These are phyloP conservation scores for Bathelium albidoporum DNA, from an alignment of 495 filamentous ascomycete genomes.

Conservation along the genomic window DNA sequence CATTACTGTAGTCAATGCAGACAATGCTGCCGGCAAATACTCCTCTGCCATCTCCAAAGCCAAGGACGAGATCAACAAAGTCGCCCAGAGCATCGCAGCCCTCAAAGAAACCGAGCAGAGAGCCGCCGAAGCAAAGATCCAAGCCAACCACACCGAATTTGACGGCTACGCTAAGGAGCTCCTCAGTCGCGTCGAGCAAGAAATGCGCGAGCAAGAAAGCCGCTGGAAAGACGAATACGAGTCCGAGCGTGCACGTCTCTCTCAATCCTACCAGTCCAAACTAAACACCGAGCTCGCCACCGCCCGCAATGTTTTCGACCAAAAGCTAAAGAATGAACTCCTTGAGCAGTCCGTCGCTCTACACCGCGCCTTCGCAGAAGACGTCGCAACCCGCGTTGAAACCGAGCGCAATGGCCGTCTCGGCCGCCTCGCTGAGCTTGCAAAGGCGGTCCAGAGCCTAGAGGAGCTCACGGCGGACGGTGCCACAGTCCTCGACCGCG, in stretches of 20 bases:
- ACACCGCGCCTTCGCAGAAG: slow-evolving; percentile 67
- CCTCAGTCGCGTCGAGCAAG: slow-evolving; percentile 55
- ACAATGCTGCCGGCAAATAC: slow-evolving; percentile 63
- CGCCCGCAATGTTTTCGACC: slow-evolving; percentile 63
- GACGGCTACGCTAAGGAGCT: slow-evolving; percentile 71
- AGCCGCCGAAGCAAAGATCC: slow-evolving; percentile 67
- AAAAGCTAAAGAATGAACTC: slow-evolving; percentile 71
- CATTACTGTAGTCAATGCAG: slow-evolving; percentile 82
- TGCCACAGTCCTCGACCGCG: slow-evolving; percentile 77
- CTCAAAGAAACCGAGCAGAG: slow-evolving; percentile 56
- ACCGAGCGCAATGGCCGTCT: slow-evolving; percentile 78
- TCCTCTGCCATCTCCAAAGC: slow-evolving; percentile 65
- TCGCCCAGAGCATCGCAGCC: slow-evolving; percentile 60
- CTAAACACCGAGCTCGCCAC: slow-evolving; percentile 64
- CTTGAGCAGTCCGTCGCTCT: slow-evolving; percentile 83
- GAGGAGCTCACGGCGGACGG: slow-evolving; percentile 75
- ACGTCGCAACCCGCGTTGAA: slow-evolving; percentile 76
- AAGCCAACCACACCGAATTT: slow-evolving; percentile 61
- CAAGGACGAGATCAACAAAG: slow-evolving; percentile 67
- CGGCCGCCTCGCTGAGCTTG: slow-evolving; percentile 71
- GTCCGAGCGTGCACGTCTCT: slow-evolving; percentile 68
- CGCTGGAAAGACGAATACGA: slow-evolving; percentile 85
- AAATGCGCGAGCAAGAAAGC: slow-evolving; percentile 62
- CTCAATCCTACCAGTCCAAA: slow-evolving; percentile 65
- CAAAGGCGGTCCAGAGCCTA: slow-evolving; percentile 62